Percentiles rank a stretch among this genome's conserved stretches.
Conservation (phyloP, 225 moss, liverwort and hornwort species). For the Lunularia cruciata region DNA sequence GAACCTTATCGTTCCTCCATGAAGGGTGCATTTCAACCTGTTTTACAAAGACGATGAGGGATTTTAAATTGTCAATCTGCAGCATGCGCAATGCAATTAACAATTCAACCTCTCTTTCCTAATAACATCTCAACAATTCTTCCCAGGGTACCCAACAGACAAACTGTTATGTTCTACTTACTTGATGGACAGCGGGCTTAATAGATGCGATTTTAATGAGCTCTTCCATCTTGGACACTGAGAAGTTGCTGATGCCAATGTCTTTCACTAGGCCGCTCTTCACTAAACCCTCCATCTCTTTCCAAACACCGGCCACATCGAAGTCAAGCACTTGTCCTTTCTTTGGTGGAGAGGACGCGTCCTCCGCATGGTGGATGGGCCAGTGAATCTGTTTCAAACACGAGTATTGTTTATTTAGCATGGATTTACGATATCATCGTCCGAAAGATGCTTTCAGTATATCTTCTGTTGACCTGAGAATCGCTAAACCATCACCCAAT, state of each 20-base stretch:
- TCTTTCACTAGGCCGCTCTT: constrained; percentile 32
- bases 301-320: constrained; percentile 33
- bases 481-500: too few relatives aligned
- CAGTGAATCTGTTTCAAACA: constrained; percentile 52
- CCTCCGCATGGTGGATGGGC: constrained; percentile 24
- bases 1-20: constrained; percentile 39
- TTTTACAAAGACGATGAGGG: neutral
- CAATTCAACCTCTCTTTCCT: too few relatives aligned
- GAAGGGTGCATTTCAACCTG: constrained; percentile 51
- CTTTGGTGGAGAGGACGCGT: constrained; percentile 29
- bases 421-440: too few relatives aligned
- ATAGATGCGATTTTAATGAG: constrained; percentile 32
- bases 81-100: too few relatives aligned
- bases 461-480: too few relatives aligned
- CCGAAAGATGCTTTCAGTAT: too few relatives aligned
- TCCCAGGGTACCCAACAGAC: neutral
- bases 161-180: constrained; percentile 6
- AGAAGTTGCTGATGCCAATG: constrained; percentile 51
- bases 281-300: constrained; percentile 40
- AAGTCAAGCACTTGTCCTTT: constrained; percentile 28
- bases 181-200: constrained; percentile 42
- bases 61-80: neutral
- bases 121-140: too few relatives aligned
- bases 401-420: too few relatives aligned
- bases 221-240: constrained; percentile 34